Conservation (phyloP, 2,329 filamentous ascomycete species). For the Trichoderma gracile region DNA sequence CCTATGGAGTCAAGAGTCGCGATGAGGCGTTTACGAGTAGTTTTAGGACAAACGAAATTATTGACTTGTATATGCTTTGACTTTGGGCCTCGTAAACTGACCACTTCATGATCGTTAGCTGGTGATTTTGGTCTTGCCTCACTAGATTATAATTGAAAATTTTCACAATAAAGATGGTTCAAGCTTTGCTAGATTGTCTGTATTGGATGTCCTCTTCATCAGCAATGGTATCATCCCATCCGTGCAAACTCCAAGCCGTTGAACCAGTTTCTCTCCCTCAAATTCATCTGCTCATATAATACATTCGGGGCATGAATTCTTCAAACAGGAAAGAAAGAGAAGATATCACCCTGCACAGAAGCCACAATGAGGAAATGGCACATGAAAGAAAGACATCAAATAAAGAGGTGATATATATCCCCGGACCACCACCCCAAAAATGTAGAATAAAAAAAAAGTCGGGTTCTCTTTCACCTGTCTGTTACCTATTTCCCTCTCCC, state of each 20-base stretch:
- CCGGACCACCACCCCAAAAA: background rate
- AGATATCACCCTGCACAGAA: too few species aligned
- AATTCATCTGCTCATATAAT: background rate
- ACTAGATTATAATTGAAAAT: too few species aligned
- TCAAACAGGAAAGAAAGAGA: too few species aligned
- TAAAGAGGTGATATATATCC: constrained; percentile 1
- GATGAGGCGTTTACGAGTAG: constrained; percentile 9
- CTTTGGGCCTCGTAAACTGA: background rate
- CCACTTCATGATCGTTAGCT: too few species aligned
- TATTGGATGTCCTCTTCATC: too few species aligned
- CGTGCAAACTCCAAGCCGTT: background rate
- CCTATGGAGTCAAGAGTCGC: background rate
- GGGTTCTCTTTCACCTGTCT: background rate
- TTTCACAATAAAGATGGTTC: too few species aligned
- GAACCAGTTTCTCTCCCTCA: background rate
- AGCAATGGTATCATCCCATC: background rate
- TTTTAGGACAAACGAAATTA: constrained; percentile 1
- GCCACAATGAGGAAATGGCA: too few species aligned
- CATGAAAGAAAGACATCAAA: background rate
- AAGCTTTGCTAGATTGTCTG: too few species aligned
- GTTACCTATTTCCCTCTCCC: background rate
- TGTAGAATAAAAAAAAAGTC: too few species aligned
- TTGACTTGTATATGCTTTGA: background rate
- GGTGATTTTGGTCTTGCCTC: too few species aligned
- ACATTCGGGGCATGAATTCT: too few species aligned